Base-by-base conservation (phyloP, 331 rosid genomes). In the Erythrophleum ivorense region DNA sequence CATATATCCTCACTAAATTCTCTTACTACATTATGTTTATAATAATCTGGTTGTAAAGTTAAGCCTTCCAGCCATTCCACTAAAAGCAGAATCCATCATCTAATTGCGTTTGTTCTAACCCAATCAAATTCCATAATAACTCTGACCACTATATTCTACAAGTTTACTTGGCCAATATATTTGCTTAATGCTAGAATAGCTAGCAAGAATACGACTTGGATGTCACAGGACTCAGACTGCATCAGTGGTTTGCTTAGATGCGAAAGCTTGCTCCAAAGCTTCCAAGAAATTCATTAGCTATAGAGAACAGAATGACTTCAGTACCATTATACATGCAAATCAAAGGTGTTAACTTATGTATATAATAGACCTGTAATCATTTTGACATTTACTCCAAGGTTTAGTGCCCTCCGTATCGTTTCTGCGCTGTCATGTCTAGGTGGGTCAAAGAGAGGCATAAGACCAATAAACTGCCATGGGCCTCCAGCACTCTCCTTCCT, bases 361-460 rank as follows among this genome's bases (percentile, higher is more conserved):
- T 46, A 49, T 21, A 24, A 48, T 24, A 71, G 66, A 82, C 96
- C 94, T 9, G 96, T 89, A 62, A 91, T 91, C 96, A 91, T 91
- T 87, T 91, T 91, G 73, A 91, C 96, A 76, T 85, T 91, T 13
- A 91, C 94, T 34, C 96, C 96, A 9, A 91, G 94, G 81, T 91
- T 87, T 73, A 91, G 86, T 52, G 96, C 96, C 87, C 94, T 91
- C 78, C 92, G 83, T 72, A 91, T 91, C 15, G 96, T 91, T 89
- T 91, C 96, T 41, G 96, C 96, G 84, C 96, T 91, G 76, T 91
- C 96, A 45, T 91, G 96, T 78, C 96, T 86, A 43, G 96, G 96
- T 36, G 96, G 96, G 76, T 91, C 96, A 80, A 91, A 91, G 70
- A 91, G 88, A 67, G 96, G 94, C 91, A 91, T 86, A 54, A 91